Conservation (phyloP, 371 early-diverging fungal genomes). For the Chytridium lagenaria region DNA sequence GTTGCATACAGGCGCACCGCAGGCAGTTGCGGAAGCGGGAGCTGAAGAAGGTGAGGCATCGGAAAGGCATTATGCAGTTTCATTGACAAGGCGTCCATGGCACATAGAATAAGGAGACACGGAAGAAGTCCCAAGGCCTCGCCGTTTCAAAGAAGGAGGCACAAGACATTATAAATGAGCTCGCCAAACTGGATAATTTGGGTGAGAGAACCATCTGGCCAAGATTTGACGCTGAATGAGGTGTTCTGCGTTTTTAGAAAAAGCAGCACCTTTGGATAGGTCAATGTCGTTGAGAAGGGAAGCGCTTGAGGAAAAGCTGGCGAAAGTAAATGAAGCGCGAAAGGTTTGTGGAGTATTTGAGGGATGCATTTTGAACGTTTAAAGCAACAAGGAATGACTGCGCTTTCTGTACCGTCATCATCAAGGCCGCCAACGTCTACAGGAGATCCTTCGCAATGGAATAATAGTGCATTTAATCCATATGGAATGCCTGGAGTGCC, state of each 20-base stretch:
- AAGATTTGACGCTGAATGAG: not conserved
- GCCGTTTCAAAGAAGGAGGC: constrained; percentile 11
- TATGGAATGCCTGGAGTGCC: not conserved
- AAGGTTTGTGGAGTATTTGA: not conserved
- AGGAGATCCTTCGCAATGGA: not conserved
- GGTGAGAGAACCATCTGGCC: not conserved
- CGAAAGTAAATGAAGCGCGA: constrained; percentile 7
- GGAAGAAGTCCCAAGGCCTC: not conserved
- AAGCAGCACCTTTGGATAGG: not conserved
- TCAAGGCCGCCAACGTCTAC: not conserved
- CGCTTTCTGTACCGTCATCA: not conserved
- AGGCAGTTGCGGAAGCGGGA: not conserved
- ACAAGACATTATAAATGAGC: not conserved
- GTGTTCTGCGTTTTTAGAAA: too few species aligned
- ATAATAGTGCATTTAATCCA: not conserved
- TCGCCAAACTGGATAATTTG: not conserved
- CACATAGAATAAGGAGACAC: not conserved
- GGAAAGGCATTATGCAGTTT: not conserved
- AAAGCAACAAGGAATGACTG: not conserved
- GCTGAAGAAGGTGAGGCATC: not conserved
- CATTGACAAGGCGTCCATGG: too few species aligned
- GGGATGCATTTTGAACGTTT: too few species aligned
- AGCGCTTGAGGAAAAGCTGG: constrained; percentile 6
- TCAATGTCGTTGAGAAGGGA: not conserved
- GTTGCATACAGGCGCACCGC: constrained; percentile 6